Conservation (phyloP, 2,329 filamentous ascomycete species). For the Shiraia sp. region DNA sequence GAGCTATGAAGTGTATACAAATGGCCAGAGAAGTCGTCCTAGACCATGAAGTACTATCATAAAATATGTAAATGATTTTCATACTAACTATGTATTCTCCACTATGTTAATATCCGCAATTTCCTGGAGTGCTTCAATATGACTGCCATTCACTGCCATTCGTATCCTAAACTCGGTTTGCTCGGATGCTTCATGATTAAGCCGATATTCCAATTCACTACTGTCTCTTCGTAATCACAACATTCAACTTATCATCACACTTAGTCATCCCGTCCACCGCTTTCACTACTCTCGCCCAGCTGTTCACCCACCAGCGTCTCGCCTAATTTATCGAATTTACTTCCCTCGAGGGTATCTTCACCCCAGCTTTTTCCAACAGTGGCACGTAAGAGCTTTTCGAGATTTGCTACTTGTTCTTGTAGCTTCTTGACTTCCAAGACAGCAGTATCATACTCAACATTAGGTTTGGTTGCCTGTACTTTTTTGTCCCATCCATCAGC, state of each 20-base stretch:
- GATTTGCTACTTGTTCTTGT: constrained; percentile 49
- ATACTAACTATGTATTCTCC: too few species aligned
- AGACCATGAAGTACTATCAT: too few species aligned
- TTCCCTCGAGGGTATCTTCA: constrained; percentile 34
- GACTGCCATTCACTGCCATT: constrained; percentile 28
- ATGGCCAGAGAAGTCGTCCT: too few species aligned
- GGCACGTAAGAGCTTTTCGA: constrained; percentile 46
- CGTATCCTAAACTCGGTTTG: constrained; percentile 27
- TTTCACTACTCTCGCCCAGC: constrained; percentile 31
- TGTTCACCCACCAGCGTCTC: constrained; percentile 16
- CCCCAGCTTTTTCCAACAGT: constrained; percentile 35
- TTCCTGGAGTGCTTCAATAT: constrained; percentile 5
- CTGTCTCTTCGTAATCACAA: constrained; percentile 4
- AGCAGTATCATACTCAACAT: constrained; percentile 77
- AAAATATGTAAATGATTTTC: too few species aligned
- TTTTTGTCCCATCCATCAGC: constrained; percentile 82
- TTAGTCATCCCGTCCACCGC: constrained; percentile 26
- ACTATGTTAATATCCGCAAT: too few species aligned
- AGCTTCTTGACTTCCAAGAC: constrained; percentile 64
- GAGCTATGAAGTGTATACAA: too few species aligned
- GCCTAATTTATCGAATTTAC: constrained; percentile 23
- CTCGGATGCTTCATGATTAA: not conserved
- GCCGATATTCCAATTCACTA: not conserved
- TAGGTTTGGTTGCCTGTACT: constrained; percentile 74
- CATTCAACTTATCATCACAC: constrained; percentile 7